Base-by-base conservation (phyloP, 768 basidiomycete genomes). In the Tulasnella sp. region DNA sequence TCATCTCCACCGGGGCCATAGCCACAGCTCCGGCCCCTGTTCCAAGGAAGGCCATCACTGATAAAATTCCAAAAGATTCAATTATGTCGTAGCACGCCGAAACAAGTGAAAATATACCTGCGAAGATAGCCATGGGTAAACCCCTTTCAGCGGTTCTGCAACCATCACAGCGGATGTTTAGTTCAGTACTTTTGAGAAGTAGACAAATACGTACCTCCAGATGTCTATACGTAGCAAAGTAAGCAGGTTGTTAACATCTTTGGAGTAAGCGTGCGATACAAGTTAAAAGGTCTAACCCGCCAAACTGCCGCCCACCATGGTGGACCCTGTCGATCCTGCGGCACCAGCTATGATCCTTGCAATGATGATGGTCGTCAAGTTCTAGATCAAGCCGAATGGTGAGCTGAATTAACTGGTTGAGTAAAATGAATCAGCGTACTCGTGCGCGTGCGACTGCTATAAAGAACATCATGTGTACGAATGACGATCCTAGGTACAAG, bases 121-220 rank as follows among this genome's bases (percentile, higher is more conserved):
- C 74, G 68, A 88, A 94, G 1, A 86, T 67, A 0, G 84, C 75
- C 86, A 91, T 90, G 0, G 88, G 88, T 1, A 85, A 65, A 1
- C 87, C 86, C 3, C 88, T 85, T 50, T 85, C 88, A 59, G 5
- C 27, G 38, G 49, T 55, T 9, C 60, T 3, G 49, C 34, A 21
- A 3, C 9, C 15, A 17, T 56, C n/a, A 11, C 5, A n/a, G 27
- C n/a, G 19, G 11, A 48, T n/a, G n/a, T n/a, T n/a, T n/a, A n/a
- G n/a, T n/a, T n/a, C n/a, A n/a, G n/a, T n/a, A n/a, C n/a, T n/a
- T n/a, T n/a, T n/a, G n/a, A n/a, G n/a, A n/a, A 48, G 47, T n/a
- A 48, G 19, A 21, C 5, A 48, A 13, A 15, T 7, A 38, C 34
- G 34, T 5, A 38, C 34, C 34, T 38, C 34, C 34, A 38, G 34